These are phyloP conservation scores for Claviceps paspali DNA, from an alignment of 2,329 filamentous ascomycete genomes.

Conservation along the genomic window DNA sequence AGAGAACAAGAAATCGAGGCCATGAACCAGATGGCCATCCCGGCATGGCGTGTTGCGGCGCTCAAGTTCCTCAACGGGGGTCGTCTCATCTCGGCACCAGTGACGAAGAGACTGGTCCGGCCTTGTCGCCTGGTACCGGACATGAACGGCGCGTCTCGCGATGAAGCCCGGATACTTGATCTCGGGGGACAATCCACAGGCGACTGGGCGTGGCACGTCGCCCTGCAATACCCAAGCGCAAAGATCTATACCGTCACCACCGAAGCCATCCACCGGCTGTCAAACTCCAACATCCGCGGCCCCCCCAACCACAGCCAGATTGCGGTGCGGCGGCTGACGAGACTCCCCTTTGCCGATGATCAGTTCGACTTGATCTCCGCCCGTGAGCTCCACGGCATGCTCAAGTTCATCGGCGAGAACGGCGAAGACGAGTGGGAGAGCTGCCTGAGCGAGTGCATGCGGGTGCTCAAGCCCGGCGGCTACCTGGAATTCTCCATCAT, in stretches of 20 bases:
- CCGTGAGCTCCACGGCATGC: conserved; percentile 67
- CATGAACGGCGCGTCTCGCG: conserved; percentile 27
- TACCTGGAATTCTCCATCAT: conserved; percentile 84
- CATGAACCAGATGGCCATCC: conserved; percentile 50
- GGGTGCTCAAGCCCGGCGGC: conserved; percentile 82
- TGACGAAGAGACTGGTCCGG: conserved; percentile 45
- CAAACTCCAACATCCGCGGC: conserved; percentile 62
- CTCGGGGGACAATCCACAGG: conserved; percentile 72
- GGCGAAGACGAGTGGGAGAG: conserved; percentile 75
- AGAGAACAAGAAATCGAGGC: conserved; percentile 71
- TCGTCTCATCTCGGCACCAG: conserved; percentile 47
- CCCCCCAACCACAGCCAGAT: conserved; percentile 79
- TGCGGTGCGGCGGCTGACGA: conserved; percentile 59
- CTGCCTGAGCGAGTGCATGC: conserved; percentile 72
- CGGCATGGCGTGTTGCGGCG: conserved; percentile 47
- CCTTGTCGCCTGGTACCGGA: conserved; percentile 33
- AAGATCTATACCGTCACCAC: conserved; percentile 81
- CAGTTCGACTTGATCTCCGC: conserved; percentile 89
- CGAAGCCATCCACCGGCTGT: conserved; percentile 52
- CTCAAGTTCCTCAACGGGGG: conserved; percentile 48
- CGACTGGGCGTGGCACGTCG: conserved; percentile 93
- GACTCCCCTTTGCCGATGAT: conserved; percentile 69
- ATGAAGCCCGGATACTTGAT: conserved; percentile 60
- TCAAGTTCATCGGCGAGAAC: conserved; percentile 57
- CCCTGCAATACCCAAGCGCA: conserved; percentile 68